Conservation (phyloP, 2,329 filamentous ascomycete genomes). For the Neonectria magnoliae region DNA sequence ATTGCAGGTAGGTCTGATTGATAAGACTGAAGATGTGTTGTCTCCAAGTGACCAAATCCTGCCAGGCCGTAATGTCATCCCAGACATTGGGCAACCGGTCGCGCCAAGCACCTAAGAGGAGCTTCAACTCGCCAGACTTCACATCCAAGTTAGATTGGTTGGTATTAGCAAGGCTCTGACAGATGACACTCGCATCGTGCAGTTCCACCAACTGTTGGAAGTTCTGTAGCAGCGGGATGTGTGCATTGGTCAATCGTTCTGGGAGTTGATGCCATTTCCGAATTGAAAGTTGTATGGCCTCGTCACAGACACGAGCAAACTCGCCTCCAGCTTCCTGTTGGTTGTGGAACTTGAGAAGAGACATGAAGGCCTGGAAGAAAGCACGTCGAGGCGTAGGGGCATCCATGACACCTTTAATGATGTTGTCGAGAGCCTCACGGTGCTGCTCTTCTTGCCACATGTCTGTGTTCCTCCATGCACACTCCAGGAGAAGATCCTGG, state of each 20-base stretch:
- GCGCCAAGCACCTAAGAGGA: constrained; percentile 93
- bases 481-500: constrained; percentile 93
- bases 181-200: constrained; percentile 97
- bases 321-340: constrained; percentile 83
- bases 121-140: constrained; percentile 95
- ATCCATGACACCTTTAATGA: constrained; percentile 98
- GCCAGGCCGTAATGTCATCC: constrained; percentile 99
- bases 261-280: constrained; percentile 99
- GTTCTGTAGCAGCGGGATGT: constrained; percentile 93
- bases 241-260: constrained; percentile 89
- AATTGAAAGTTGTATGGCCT: constrained; percentile 96
- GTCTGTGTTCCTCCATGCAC: constrained; percentile 94
- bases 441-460: constrained; percentile 91
- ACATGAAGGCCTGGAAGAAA: constrained; percentile 99
- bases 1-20: constrained; percentile 88
- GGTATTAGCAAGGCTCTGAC: constrained; percentile 86
- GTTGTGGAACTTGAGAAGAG: constrained; percentile 90
- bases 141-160: constrained; percentile 86
- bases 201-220: constrained; percentile 98
- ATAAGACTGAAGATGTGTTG: constrained; percentile 99
- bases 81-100: constrained; percentile 96
- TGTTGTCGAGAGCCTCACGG: constrained; percentile 87
- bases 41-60: constrained; percentile 98
- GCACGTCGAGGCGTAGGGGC: constrained; percentile 91
- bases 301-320: constrained; percentile 91